A percentile compares a stretch with the other conserved stretches of the same genome.
These are phyloP conservation scores for Kwoniella mangroviensis DNA, from an alignment of 768 basidiomycete genomes.

Conservation along the genomic window DNA sequence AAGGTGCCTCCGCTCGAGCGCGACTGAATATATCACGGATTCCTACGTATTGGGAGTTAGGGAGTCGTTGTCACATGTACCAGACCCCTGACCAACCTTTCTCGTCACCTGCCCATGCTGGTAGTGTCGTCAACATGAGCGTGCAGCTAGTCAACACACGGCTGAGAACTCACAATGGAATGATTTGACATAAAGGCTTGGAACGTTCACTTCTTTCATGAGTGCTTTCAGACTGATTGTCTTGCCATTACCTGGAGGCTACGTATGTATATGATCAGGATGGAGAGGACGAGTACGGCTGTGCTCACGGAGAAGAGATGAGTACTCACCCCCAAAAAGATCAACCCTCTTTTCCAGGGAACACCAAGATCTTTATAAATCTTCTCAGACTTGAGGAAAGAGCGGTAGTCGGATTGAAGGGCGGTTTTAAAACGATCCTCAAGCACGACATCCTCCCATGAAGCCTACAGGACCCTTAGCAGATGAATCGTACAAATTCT, in stretches of 20 bases:
- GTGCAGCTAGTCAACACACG: neutral
- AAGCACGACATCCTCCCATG: constrained; percentile 52
- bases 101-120: constrained; percentile 22
- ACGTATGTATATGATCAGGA: neutral
- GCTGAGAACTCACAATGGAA: constrained; percentile 65
- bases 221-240: constrained; percentile 76
- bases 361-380: constrained; percentile 75
- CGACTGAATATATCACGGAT: constrained; percentile 74
- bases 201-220: constrained; percentile 70
- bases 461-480: constrained; percentile 33
- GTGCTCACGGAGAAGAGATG: too few species aligned
- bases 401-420: constrained; percentile 74
- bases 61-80: neutral
- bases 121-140: neutral
- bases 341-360: constrained; percentile 87
- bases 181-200: constrained; percentile 79
- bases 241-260: constrained; percentile 69
- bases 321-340: constrained; percentile 71
- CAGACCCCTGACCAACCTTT: constrained; percentile 6
- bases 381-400: constrained; percentile 76
- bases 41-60: constrained; percentile 24
- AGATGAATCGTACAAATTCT: neutral
- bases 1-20: constrained; percentile 64
- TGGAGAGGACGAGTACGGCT: too few species aligned
- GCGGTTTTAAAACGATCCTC: constrained; percentile 65